Evolutionary conservation across 2,329 filamentous ascomycete genomes (phyloP).

Genomic region (Huntiella abstrusa): DNA sequence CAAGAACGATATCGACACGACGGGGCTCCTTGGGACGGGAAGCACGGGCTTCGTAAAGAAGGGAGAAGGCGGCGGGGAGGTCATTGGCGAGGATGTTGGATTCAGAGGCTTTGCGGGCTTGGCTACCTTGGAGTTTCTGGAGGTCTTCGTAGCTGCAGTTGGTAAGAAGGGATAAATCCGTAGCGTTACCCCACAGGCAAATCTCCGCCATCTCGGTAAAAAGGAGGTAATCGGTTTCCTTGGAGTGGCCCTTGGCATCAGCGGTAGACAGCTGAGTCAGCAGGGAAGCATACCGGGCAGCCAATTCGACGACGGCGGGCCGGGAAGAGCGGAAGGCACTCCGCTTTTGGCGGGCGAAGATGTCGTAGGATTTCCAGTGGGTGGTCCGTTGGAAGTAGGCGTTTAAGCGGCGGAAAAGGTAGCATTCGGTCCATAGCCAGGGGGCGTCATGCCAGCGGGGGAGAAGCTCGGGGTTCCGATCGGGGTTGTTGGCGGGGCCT

Average conservation of each 20-base stretch:
- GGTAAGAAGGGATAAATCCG: conserved; percentile 78
- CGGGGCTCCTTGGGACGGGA: conserved; percentile 16
- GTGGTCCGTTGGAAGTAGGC: conserved; percentile 57
- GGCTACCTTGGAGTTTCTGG: conserved; percentile 80
- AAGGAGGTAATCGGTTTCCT: conserved; percentile 53
- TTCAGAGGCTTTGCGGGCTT: conserved; percentile 71
- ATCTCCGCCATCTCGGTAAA: conserved; percentile 93
- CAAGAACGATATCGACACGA: conserved; percentile 81
- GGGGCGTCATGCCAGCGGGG: conserved; percentile 61
- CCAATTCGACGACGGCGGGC: conserved; percentile 66
- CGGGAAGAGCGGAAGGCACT: conserved; percentile 83
- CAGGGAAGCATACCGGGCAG: conserved; percentile 58
- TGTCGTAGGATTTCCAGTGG: conserved; percentile 79
- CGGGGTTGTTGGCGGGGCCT: conserved; percentile 7
- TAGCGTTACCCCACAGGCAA: conserved; percentile 93
- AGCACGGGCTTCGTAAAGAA: conserved; percentile 45
- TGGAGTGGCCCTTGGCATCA: conserved; percentile 35
- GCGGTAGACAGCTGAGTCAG: conserved; percentile 30
- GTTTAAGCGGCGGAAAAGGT: conserved; percentile 73
- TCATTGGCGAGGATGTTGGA: conserved; percentile 88
- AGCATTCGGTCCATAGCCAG: conserved; percentile 90
- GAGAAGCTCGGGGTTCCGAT: conserved; percentile 24
- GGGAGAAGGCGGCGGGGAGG: conserved; percentile 50
- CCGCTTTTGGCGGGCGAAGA: conserved; percentile 80
- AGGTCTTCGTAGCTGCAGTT: conserved; percentile 89